Base-by-base conservation (phyloP, 78 protist species). In the Dictyostelium citrinum region DNA sequence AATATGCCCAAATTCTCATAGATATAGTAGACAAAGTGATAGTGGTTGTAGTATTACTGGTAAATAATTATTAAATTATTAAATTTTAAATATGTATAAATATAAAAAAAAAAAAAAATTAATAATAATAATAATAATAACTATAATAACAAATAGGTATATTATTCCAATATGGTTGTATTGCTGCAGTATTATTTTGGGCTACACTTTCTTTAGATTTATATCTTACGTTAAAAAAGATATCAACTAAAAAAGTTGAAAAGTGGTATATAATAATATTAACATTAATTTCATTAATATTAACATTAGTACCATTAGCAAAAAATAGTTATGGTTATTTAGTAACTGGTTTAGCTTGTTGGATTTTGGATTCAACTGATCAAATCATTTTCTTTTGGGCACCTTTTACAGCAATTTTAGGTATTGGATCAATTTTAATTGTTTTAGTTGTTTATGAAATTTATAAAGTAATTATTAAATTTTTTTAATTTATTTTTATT, bases 31-130 rank as follows among this genome's bases (percentile, higher is more conserved):
- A 31, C 77, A 70, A 70, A 17, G 45, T 70, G 77, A 70, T 33
- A 29, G 24, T 70, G 77, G 77, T 33, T 70, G 77, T 70, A 33
- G 45, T 70, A 70, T 70, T 12, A 70, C 77, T 29, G 77, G 77
- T 70, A 55, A 49, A 45, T 45, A 10, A 45, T 45, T 5, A 39
- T 39, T 39, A 39, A 5, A 39, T 39, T 39, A 39, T 39, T 39
- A 1, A 5, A 5, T 43, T 10, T 6, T 43, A 43, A 43, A 43
- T 9, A 43, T n/a, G n/a, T n/a, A n/a, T n/a, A n/a, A n/a, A n/a
- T n/a, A n/a, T n/a, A 43, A 43, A 43, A 43, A 43, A 43, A 43
- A 43, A 43, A 43, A 43, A 43, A 43, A 43, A 43, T 0, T 10
- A 6, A 43, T 43, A 6, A 9, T 43, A 43, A 0, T 43, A 43